phyloP scores from a whole-genome alignment of 2,329 filamentous ascomycete species.

The Aspergillus quadrilineatus region DNA sequence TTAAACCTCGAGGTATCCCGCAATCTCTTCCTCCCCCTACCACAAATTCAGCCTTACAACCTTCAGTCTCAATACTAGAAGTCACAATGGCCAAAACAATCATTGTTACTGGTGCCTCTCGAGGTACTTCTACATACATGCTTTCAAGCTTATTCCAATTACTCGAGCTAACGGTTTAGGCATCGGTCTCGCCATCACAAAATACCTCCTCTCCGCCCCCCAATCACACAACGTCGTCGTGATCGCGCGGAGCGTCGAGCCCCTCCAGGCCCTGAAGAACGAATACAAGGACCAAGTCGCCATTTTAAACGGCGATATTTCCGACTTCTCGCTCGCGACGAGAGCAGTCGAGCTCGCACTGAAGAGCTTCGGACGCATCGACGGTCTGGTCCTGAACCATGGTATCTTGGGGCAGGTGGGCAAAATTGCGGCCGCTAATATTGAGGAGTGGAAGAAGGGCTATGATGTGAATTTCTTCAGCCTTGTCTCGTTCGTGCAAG shows the following conservation, averaged over 20 bases:
- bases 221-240: constrained; percentile 58
- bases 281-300: constrained; percentile 57
- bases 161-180: constrained; percentile 38
- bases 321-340: constrained; percentile 54
- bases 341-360: constrained; percentile 66
- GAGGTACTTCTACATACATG: constrained; percentile 45
- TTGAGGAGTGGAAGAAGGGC: constrained; percentile 70
- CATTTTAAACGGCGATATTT: constrained; percentile 58
- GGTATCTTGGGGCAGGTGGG: constrained; percentile 75
- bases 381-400: constrained; percentile 86
- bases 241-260: constrained; percentile 55
- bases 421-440: constrained; percentile 64
- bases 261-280: constrained; percentile 54
- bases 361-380: constrained; percentile 67
- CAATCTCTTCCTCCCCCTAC: neutral
- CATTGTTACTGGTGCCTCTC: constrained; percentile 67
- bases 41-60: neutral
- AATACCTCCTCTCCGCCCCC: constrained; percentile 55
- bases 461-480: constrained; percentile 91
- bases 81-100: constrained; percentile 59
- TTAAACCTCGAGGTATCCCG: neutral
- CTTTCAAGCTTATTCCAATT: neutral
- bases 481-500: constrained; percentile 64
- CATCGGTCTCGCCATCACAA: constrained; percentile 61
- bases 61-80: neutral